These are phyloP conservation scores for Grifola frondosa DNA, from an alignment of 1,284 basidiomycete genomes.

Conservation along the genomic window DNA sequence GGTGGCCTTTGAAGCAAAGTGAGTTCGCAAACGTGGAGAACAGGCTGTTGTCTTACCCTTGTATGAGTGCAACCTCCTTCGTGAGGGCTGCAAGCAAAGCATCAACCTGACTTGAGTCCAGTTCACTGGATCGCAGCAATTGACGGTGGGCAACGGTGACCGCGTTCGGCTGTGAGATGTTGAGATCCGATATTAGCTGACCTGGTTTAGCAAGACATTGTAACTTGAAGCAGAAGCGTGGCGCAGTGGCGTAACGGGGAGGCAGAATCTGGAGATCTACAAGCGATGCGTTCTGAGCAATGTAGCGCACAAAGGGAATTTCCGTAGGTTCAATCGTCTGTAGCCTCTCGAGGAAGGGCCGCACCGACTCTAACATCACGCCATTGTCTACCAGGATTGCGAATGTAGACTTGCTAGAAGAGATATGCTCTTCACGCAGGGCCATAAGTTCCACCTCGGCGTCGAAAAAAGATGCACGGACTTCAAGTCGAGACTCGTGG, in stretches of 20 bases:
- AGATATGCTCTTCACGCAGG: conserved; percentile 21
- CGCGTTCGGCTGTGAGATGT: conserved; percentile 16
- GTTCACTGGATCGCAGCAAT: conserved; percentile 45
- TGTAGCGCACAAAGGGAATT: conserved; percentile 28
- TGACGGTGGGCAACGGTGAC: conserved; percentile 41
- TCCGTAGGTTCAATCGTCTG: conserved; percentile 29
- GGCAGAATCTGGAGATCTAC: conserved; percentile 14
- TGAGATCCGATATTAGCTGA: conserved; percentile 17
- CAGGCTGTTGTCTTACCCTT: conserved; percentile 56
- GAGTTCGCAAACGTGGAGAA: not conserved
- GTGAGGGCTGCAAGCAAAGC: conserved; percentile 61
- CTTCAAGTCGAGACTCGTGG: conserved; percentile 19
- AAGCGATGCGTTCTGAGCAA: conserved; percentile 36
- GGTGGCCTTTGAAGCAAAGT: conserved; percentile 51
- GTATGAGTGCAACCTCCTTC: conserved; percentile 62
- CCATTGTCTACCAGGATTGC: conserved; percentile 30
- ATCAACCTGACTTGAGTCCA: conserved; percentile 68
- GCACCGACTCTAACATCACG: conserved; percentile 31
- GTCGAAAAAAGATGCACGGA: conserved; percentile 33
- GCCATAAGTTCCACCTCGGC: conserved; percentile 30
- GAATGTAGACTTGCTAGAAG: conserved; percentile 20
- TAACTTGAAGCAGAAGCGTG: conserved; percentile 29
- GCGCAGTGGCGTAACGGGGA: conserved; percentile 29
- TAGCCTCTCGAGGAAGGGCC: conserved; percentile 31
- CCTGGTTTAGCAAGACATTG: conserved; percentile 35